These are phyloP conservation scores for Neoascochyta sp. DNA, from an alignment of 2,329 filamentous ascomycete genomes.

Conservation along the genomic window DNA sequence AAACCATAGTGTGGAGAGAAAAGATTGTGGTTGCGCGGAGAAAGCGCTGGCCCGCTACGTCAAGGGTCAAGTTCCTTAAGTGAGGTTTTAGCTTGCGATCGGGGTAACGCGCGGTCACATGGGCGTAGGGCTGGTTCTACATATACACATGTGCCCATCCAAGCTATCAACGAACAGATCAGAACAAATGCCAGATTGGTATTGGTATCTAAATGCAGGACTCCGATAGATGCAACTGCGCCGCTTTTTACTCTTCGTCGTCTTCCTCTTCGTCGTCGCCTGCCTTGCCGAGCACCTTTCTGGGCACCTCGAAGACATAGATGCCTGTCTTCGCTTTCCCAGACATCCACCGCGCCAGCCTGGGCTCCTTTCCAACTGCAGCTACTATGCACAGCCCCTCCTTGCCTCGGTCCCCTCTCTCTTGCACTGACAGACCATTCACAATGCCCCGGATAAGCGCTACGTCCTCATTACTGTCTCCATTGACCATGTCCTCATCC, in stretches of 20 bases:
- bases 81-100: too few species aligned
- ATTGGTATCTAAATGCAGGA: slow-evolving; percentile 21
- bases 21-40: too few species aligned
- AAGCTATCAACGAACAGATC: neutral
- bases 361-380: slow-evolving; percentile 82
- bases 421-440: slow-evolving; percentile 84
- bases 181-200: slow-evolving; percentile 12
- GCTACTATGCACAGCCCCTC: slow-evolving; percentile 76
- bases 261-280: slow-evolving; percentile 5
- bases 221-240: slow-evolving; percentile 9
- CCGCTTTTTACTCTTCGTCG: slow-evolving; percentile 7
- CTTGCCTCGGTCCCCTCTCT: slow-evolving; percentile 72
- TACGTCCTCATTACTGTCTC: slow-evolving; percentile 19
- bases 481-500: slow-evolving; percentile 5
- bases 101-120: too few species aligned
- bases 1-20: too few species aligned
- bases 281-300: slow-evolving; percentile 24
- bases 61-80: too few species aligned
- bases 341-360: slow-evolving; percentile 77
- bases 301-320: slow-evolving; percentile 79
- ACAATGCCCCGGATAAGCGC: slow-evolving; percentile 66
- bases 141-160: neutral
- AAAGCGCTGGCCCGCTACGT: too few species aligned
- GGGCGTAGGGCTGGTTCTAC: too few species aligned
- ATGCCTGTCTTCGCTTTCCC: slow-evolving; percentile 70